Base-by-base conservation (phyloP, 2,329 filamentous ascomycete genomes). In the Shiraia bambusicola region DNA sequence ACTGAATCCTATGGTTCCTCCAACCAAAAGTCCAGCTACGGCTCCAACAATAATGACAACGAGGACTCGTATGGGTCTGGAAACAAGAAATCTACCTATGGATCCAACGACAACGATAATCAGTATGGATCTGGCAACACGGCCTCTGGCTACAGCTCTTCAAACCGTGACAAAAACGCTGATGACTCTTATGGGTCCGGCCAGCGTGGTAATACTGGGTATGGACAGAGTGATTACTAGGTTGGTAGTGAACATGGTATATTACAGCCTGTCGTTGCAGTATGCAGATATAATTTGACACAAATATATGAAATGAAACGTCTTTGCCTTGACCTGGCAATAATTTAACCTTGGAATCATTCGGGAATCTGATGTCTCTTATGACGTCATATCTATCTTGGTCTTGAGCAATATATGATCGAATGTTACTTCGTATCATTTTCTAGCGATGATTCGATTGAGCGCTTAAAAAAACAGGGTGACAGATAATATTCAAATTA, bases 71-170 rank as follows among this genome's bases (percentile, higher is more conserved):
- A 45, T 17, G 14, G 37, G 14, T 28, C 30, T 2, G 17, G 22
- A 12, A 45, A 40, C 16, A 40, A 44, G 26, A 28, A 22, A 3
- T 19, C 32, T 1, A 34, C 22, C 22, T 40, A 45, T 25, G 37
- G 34, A 11, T 39, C 37, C 14, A 37, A 34, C 29, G 29, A 47
- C 24, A 22, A 42, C 3, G 39, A 36, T 17, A 17, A 29, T 13
- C 17, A 24, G 7, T 37, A 29, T 24, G 30, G 30, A 7, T 29
- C 16, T 13, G 16, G 35, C 28, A 32, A 27, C n/a, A n/a, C n/a
- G n/a, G n/a, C n/a, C n/a, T n/a, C n/a, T 7, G 37, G 49, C 30
- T 52, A 45, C 26, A 42, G 42, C 28, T 29, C 19, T 22, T 22
- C 19, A 22, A 22, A 22, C 19, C 29, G n/a, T 15, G 16, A 30